Conservation (phyloP, 352 stramenopile genomes). For the Phytophthora crassamura region DNA sequence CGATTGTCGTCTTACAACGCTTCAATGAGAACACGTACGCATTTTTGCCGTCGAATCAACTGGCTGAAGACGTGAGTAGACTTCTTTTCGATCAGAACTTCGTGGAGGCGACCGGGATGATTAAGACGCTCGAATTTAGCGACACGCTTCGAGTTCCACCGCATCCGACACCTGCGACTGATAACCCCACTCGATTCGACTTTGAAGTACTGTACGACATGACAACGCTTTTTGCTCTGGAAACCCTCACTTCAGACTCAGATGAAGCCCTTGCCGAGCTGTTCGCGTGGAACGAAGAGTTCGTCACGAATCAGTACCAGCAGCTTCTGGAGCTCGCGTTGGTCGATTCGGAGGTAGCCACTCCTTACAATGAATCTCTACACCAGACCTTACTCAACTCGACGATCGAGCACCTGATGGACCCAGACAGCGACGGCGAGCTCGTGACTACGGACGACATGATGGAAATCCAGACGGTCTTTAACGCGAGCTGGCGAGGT, state of each 20-base stretch:
- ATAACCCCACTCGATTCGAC: conserved; percentile 49
- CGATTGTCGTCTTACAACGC: conserved; percentile 47
- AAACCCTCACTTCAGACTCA: conserved; percentile 18
- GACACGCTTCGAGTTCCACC: conserved; percentile 71
- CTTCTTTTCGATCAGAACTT: conserved; percentile 63
- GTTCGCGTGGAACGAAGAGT: conserved; percentile 65
- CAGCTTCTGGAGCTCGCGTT: conserved; percentile 45
- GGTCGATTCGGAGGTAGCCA: conserved; percentile 44
- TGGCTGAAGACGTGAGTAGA: conserved; percentile 29
- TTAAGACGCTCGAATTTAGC: conserved; percentile 53
- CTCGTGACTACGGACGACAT: conserved; percentile 46
- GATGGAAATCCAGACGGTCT: conserved; percentile 47
- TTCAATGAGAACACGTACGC: conserved; percentile 42
- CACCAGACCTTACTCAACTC: conserved; percentile 61
- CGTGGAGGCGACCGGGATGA: conserved; percentile 39
- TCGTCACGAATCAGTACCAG: conserved; percentile 34
- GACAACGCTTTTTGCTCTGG: conserved; percentile 49
- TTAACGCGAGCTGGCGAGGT: conserved; percentile 63
- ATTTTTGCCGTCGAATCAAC: conserved; percentile 33
- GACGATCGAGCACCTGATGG: conserved; percentile 43
- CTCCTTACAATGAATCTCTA: conserved; percentile 58
- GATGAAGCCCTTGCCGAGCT: conserved; percentile 41
- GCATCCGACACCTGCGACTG: conserved; percentile 52
- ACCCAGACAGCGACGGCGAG: conserved; percentile 50
- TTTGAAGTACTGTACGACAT: conserved; percentile 59